phyloP scores from a whole-genome alignment of 129 eudicot species.

The Chrysanthemum makinoi region DNA sequence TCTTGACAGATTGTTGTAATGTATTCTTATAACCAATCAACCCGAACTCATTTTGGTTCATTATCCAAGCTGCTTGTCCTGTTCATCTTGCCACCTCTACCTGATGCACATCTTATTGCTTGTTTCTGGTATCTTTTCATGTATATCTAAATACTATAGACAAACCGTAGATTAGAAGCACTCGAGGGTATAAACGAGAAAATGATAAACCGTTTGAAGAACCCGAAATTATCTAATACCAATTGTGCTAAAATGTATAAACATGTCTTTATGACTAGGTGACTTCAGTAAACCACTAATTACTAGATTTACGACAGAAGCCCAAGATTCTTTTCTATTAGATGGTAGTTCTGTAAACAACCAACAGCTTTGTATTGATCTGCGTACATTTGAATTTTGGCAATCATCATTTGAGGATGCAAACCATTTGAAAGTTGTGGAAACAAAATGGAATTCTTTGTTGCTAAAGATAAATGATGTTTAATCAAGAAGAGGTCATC shows the following conservation, averaged over 20 bases:
- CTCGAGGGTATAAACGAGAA: constrained; percentile 91
- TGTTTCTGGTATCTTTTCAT: constrained; percentile 43
- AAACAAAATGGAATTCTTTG: constrained; percentile 65
- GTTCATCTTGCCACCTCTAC: too few relatives aligned
- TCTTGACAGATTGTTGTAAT: too few relatives aligned
- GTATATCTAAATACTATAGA: constrained; percentile 49
- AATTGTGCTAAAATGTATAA: constrained; percentile 66
- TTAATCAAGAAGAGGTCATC: constrained; percentile 36
- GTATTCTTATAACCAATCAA: too few relatives aligned
- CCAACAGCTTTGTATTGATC: constrained; percentile 77
- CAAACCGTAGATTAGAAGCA: constrained; percentile 58
- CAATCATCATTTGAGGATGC: constrained; percentile 70
- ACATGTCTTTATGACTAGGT: constrained; percentile 88
- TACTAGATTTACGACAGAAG: constrained; percentile 46
- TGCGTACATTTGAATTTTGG: constrained; percentile 74
- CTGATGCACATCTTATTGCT: too few relatives aligned
- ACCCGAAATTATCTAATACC: constrained; percentile 80
- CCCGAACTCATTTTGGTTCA: too few relatives aligned
- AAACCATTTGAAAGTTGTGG: constrained; percentile 52
- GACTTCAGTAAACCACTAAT: constrained; percentile 69
- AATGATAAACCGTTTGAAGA: constrained; percentile 87
- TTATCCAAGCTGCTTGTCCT: too few relatives aligned
- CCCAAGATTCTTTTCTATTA: constrained; percentile 29
- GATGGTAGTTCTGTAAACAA: constrained; percentile 45
- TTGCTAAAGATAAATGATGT: constrained; percentile 80